Base-by-base conservation (phyloP, 73 alveolate genomes). In the Tetrahymena borealis region DNA sequence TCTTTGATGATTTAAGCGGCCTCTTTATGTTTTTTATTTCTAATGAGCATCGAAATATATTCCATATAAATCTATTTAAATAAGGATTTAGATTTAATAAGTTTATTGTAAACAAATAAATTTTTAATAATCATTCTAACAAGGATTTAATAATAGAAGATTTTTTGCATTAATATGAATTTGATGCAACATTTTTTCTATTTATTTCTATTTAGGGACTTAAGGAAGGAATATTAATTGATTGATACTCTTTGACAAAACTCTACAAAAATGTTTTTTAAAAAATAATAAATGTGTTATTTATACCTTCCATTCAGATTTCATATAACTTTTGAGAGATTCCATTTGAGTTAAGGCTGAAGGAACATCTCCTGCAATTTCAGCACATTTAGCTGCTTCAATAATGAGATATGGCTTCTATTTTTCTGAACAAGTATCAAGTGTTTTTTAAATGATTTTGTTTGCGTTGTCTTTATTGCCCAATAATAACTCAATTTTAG, bases 331-430 rank as follows among this genome's bases (percentile, higher is more conserved):
- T 43, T 94, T 90, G n/a, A 96, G 93, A 13, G 78, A 33, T 32
- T n/a, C 79, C 90, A 95, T 90, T 90, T 39, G 16, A 43, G 33
- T 15, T 15, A 60, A 16, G 4, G 98, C 97, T 33, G 93, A 91
- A n/a, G 35, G 38, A 31, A 40, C 16, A 20, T 96, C 40, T 31
- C 96, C 96, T 16, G 39, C 90, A 39, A 95, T 78, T 77, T 96
- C 98, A 41, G 78, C 94, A 91, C 91, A 96, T 78, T 96, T 94
- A 78, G 97, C 97, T 28, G 91, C 91, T 32, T 96, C 98, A 15
- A 96, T 78, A 20, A 96, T 92, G 28, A 95, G 96, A 38, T 95
- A 77, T 40, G 97, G 85, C 78, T 92, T 91, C 90, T 96, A 90
- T 91, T 96, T 96, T 16, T 90, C 90, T 18, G 98, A 97, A 15